Evolutionary conservation across 2,329 filamentous ascomycete species (phyloP).

Genomic region (Rutstroemia sp.): DNA sequence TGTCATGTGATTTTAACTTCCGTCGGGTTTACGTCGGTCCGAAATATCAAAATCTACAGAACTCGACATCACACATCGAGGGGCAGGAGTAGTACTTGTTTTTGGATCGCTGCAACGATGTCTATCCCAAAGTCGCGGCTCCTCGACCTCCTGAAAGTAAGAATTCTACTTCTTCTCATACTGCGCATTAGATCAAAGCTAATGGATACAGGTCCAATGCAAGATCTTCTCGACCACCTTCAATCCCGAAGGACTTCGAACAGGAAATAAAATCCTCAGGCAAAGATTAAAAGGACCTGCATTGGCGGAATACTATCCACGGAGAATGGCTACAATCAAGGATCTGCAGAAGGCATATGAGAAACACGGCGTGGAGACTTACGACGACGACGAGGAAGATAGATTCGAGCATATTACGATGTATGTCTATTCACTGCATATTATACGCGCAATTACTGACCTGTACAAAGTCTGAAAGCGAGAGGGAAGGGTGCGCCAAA

Average conservation of each 20-base stretch:
- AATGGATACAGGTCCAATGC: constrained; percentile 66
- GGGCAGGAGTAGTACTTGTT: neutral
- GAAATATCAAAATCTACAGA: neutral
- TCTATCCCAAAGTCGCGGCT: constrained; percentile 54
- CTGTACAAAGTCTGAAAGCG: constrained; percentile 53
- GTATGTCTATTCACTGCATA: constrained; percentile 34
- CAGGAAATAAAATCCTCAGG: constrained; percentile 87
- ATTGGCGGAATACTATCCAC: constrained; percentile 83
- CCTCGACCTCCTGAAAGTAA: constrained; percentile 73
- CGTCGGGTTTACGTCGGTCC: neutral
- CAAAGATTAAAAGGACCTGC: constrained; percentile 80
- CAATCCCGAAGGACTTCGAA: constrained; percentile 75
- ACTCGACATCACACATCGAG: neutral
- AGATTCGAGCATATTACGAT: constrained; percentile 40
- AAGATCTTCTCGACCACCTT: constrained; percentile 84
- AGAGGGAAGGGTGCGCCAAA: constrained; percentile 84
- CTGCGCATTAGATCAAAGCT: neutral
- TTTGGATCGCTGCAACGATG: constrained; percentile 39
- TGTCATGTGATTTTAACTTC: no score
- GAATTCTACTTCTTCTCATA: neutral
- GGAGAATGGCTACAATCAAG: constrained; percentile 51
- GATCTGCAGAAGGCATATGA: constrained; percentile 58
- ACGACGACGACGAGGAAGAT: constrained; percentile 72
- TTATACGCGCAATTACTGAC: constrained; percentile 47
- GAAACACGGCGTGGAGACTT: constrained; percentile 37